A percentile compares a stretch with the other conserved stretches of the same genome.
Evolutionary conservation across 257 asterid species (phyloP).

Genomic region (Solanum virginianum): DNA sequence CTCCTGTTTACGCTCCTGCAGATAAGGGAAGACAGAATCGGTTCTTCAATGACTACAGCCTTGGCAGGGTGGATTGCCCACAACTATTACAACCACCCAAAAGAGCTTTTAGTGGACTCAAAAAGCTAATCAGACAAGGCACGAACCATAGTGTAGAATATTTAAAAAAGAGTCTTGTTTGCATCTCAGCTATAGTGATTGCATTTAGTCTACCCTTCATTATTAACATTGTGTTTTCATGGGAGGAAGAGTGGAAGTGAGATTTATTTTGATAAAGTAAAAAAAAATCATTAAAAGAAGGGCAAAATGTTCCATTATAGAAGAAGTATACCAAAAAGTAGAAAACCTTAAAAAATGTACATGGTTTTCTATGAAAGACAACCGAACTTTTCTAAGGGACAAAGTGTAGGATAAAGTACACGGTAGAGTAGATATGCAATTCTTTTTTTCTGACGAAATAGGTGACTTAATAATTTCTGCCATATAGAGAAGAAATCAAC

Average conservation of each 20-base stretch:
- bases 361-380: neutral
- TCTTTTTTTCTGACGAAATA: neutral
- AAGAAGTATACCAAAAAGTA: neutral
- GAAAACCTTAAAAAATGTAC: neutral
- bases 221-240: neutral
- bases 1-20: conserved; percentile 95
- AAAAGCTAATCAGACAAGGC: neutral
- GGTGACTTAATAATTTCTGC: neutral
- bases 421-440: neutral
- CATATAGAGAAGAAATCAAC: neutral
- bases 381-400: neutral
- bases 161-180: neutral
- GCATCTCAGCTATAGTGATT: neutral
- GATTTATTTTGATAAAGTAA: neutral
- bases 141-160: neutral
- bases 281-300: neutral
- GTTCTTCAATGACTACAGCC: conserved; percentile 2
- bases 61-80: neutral
- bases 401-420: neutral
- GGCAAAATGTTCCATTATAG: neutral
- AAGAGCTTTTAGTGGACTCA: neutral
- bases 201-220: neutral
- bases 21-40: conserved; percentile 4
- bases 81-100: neutral
- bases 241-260: neutral